These are phyloP conservation scores for Vanilla planifolia DNA, from an alignment of 106 monocot species.

Conservation along the genomic window DNA sequence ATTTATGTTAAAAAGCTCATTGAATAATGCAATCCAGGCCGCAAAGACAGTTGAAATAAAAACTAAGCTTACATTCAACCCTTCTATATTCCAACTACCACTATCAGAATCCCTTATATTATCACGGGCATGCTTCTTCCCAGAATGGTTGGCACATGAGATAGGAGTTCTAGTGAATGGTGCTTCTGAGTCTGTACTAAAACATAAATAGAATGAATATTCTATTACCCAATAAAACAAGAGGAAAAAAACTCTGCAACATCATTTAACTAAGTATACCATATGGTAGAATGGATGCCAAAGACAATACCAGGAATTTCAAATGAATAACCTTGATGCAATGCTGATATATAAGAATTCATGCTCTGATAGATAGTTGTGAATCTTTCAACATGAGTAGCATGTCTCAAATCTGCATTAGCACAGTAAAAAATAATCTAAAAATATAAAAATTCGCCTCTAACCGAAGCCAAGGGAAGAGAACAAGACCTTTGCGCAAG, in stretches of 20 bases:
- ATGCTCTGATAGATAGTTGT: constrained; percentile 60
- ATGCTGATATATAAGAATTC: constrained; percentile 38
- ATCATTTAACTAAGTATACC: background rate
- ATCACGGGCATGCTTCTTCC: constrained; percentile 2
- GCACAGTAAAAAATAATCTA: background rate
- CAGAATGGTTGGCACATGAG: constrained; percentile 5
- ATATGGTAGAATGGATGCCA: background rate
- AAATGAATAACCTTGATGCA: constrained; percentile 18
- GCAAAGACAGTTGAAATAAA: too few relatives aligned
- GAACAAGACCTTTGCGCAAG: constrained; percentile 49
- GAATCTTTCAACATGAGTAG: constrained; percentile 49
- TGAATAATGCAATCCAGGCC: too few relatives aligned
- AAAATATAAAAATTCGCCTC: background rate
- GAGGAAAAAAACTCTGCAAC: background rate
- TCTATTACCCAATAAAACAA: background rate
- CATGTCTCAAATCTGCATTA: constrained; percentile 61
- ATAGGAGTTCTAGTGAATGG: constrained; percentile 8
- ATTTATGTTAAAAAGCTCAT: too few relatives aligned
- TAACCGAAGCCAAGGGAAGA: background rate
- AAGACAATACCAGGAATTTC: constrained; percentile 29
- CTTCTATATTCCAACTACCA: constrained; percentile 8
- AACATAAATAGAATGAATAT: background rate
- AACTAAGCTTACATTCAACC: constrained; percentile 13
- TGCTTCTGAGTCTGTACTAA: background rate
- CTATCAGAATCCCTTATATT: constrained; percentile 14